Base-by-base conservation (phyloP, 2,329 filamentous ascomycete genomes). In the Xylaria sp. region DNA sequence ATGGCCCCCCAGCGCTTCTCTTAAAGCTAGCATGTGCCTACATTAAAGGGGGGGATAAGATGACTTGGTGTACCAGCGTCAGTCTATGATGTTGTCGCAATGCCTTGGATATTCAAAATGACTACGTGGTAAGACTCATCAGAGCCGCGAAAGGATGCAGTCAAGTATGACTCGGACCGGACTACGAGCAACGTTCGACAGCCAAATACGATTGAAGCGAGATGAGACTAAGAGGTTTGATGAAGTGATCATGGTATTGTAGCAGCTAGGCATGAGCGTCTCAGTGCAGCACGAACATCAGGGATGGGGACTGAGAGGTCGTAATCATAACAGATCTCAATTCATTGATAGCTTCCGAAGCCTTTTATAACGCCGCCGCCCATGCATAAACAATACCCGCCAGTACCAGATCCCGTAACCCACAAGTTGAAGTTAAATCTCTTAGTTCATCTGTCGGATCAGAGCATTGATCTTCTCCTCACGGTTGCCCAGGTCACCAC, bases 381-480 rank as follows among this genome's bases (percentile, higher is more conserved):
- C 76, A 77, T 79, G 77, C 76, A 74, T 78, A 76, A 75, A 74
- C 77, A 75, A 66, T 75, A 58, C 70, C 73, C 73, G 75, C 73
- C 68, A 73, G 72, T 76, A 73, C 73, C 74, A 72, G 69, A 76
- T 73, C 75, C 73, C 73, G 72, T 72, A 75, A 73, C 72, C 71
- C 63, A 66, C 72, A 70, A 64, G 60, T 65, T 30, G 5, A 63
- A 65, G 57, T 62, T 64, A 69, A 65, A 64, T 63, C 63, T 66
- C 75, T 81, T 97, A 99, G 90, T 98, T 98, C 96, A 98, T 98
- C 87, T 97, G 93, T 84, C 93, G 90, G 87, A 99, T 92, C 81
- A 98, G 90, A 79, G 85, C 87, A 85, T 98, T 98, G 90, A 98
- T 97, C 87, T 94, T 91, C 80, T 98, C 94, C 89, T 99, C 96